These are phyloP conservation scores for Coleophoma cylindrospora DNA, from an alignment of 2,329 filamentous ascomycete species.

Conservation along the genomic window DNA sequence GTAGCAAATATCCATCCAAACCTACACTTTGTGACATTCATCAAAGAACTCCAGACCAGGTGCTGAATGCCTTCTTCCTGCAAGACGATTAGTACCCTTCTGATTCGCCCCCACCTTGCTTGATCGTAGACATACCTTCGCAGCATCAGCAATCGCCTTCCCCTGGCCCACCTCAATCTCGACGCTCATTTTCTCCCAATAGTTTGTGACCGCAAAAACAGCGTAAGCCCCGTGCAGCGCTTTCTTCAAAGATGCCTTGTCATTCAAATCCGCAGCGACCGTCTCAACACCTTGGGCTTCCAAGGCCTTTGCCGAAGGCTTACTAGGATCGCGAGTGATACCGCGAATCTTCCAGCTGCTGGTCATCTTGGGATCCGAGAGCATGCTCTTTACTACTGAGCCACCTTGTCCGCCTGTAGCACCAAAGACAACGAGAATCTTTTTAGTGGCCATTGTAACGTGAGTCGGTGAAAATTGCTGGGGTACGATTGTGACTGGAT, in stretches of 20 bases:
- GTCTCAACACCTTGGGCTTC: conserved; percentile 36
- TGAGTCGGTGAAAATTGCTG: background rate
- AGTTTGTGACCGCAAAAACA: conserved; percentile 26
- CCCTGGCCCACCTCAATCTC: conserved; percentile 39
- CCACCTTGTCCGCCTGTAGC: conserved; percentile 47
- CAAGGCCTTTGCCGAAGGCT: conserved; percentile 35
- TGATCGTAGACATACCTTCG: conserved; percentile 27
- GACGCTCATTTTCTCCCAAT: conserved; percentile 30
- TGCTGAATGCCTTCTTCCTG: conserved; percentile 37
- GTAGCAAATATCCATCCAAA: background rate
- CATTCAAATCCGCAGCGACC: conserved; percentile 38
- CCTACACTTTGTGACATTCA: conserved; percentile 34
- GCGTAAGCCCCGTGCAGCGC: conserved; percentile 25
- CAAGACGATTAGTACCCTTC: conserved; percentile 4
- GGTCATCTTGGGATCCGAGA: conserved; percentile 36
- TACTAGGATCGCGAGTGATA: conserved; percentile 39
- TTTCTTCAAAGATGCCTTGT: conserved; percentile 30
- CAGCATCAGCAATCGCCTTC: conserved; percentile 41
- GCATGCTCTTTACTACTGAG: conserved; percentile 45
- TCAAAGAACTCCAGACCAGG: conserved; percentile 40
- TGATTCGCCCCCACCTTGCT: too few species aligned
- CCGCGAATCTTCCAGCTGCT: conserved; percentile 39
- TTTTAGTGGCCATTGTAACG: conserved; percentile 23
- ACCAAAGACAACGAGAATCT: conserved; percentile 40
- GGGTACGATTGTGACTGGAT: too few species aligned